These are phyloP conservation scores for Gossypium turneri DNA, from an alignment of 345 rosid genomes.

Conservation along the genomic window DNA sequence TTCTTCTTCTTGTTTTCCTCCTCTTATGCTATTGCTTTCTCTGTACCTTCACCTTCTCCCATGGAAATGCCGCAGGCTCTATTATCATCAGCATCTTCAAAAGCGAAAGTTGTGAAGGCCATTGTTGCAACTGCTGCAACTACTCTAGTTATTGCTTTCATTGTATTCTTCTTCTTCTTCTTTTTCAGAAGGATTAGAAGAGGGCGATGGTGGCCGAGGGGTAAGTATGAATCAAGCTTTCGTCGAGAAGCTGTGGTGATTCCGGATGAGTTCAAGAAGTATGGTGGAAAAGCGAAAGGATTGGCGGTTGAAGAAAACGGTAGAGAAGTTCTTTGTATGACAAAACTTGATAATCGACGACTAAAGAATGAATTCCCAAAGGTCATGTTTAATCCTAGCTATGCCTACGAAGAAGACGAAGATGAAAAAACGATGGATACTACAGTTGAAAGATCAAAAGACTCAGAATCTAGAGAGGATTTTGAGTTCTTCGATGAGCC, in stretches of 20 bases:
- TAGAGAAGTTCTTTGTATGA: slow-evolving; percentile 34
- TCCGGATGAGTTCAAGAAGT: slow-evolving; percentile 22
- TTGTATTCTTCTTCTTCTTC: slow-evolving; percentile 26
- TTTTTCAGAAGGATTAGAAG: slow-evolving; percentile 20
- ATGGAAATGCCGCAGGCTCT: slow-evolving; percentile 13
- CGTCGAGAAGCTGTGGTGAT: slow-evolving; percentile 29
- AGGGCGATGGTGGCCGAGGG: slow-evolving; percentile 10
- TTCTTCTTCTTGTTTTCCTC: slow-evolving; percentile 7
- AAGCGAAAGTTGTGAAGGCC: slow-evolving; percentile 17
- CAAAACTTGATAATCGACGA: slow-evolving; percentile 30
- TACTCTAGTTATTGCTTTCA: slow-evolving; percentile 25
- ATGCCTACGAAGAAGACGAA: slow-evolving; percentile 21
- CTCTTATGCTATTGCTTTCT: background rate
- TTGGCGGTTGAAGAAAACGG: slow-evolving; percentile 37
- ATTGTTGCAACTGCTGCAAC: slow-evolving; percentile 27
- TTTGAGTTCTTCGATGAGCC: slow-evolving; percentile 10
- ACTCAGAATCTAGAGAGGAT: slow-evolving; percentile 9
- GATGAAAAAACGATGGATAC: slow-evolving; percentile 29
- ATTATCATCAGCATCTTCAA: slow-evolving; percentile 3
- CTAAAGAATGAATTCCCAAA: slow-evolving; percentile 28
- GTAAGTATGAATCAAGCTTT: slow-evolving; percentile 23
- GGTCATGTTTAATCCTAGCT: slow-evolving; percentile 40
- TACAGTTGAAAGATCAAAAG: slow-evolving; percentile 8
- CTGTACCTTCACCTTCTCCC: slow-evolving; percentile 11
- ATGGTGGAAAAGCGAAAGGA: slow-evolving; percentile 30